Evolutionary conservation across 78 protist species (phyloP).

Genomic region (slime mould (Dictyostelium discoideum)): dicty_2.7 NC_007088.5:1108501-1109000

Average conservation of each 20-base stretch:
- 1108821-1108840: neutral
- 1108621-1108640: neutral
- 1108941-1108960: slow-evolving; percentile 47
- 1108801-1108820: neutral
- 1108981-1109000: slow-evolving; percentile 23
- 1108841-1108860: neutral
- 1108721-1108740: neutral
- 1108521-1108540: neutral
- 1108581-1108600: neutral
- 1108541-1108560: neutral
- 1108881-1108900: slow-evolving; percentile 16
- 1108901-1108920: slow-evolving; percentile 28
- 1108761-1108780: neutral
- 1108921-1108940: slow-evolving; percentile 43
- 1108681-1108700: neutral
- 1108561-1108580: neutral
- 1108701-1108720: neutral
- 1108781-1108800: neutral
- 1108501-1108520: neutral
- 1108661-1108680: neutral
- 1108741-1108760: neutral
- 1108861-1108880: neutral
- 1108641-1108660: neutral
- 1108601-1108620: slow-evolving; percentile 9
- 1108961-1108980: slow-evolving; percentile 36